A percentile compares a stretch with the other conserved stretches of the same genome.
These are phyloP conservation scores for Penicillium sp. DNA, from an alignment of 2,329 filamentous ascomycete species.

Conservation along the genomic window DNA sequence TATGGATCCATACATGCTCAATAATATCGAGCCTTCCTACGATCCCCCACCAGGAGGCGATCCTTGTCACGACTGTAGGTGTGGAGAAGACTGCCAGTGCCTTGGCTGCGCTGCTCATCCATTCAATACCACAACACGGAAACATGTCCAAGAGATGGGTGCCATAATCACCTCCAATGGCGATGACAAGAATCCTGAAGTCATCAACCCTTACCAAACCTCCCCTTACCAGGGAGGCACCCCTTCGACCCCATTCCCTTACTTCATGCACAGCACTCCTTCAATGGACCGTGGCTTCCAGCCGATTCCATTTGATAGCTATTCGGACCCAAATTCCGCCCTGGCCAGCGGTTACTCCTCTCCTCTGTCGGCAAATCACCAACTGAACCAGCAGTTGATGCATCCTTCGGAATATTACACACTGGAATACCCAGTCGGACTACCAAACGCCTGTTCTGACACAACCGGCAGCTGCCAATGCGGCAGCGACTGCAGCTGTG, in stretches of 20 bases:
- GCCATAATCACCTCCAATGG: conserved; percentile 39
- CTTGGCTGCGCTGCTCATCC: conserved; percentile 48
- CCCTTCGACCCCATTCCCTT: conserved; percentile 16
- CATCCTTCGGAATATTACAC: conserved; percentile 44
- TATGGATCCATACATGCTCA: conserved; percentile 14
- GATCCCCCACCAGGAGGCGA: conserved; percentile 14
- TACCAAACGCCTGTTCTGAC: conserved; percentile 46
- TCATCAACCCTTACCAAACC: conserved; percentile 20
- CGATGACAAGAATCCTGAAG: conserved; percentile 24
- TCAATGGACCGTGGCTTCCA: conserved; percentile 14
- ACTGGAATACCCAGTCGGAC: conserved; percentile 41
- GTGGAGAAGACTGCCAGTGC: conserved; percentile 48
- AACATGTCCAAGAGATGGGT: conserved; percentile 48
- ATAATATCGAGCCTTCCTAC: conserved; percentile 11
- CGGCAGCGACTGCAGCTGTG: conserved; percentile 51
- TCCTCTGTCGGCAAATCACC: conserved; percentile 23
- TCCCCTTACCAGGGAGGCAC: conserved; percentile 20
- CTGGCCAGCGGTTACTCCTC: conserved; percentile 27
- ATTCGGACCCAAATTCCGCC: conserved; percentile 21
- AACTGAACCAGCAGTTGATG: conserved; percentile 35
- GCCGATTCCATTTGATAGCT: conserved; percentile 19
- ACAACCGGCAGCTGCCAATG: conserved; percentile 52
- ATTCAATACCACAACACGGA: conserved; percentile 46
- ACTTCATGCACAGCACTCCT: conserved; percentile 17
- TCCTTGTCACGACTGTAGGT: conserved; percentile 39